Evolutionary conservation across 169 alveolate genomes (phyloP).

Genomic region (Plasmodium relictum): DNA sequence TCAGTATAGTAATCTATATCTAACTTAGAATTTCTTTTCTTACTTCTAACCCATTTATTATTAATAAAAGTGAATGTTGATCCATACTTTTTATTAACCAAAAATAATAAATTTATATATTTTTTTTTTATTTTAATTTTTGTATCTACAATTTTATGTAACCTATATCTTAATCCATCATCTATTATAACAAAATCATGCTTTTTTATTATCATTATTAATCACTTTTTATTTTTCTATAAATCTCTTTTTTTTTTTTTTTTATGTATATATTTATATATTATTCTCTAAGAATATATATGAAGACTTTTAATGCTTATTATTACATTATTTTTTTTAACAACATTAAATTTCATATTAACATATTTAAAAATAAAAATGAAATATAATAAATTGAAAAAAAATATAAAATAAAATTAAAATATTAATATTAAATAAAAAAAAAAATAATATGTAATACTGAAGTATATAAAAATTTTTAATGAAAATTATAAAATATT

Average conservation of each 20-base stretch:
- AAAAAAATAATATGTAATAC: no score
- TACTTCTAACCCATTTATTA: slow-evolving; percentile 58
- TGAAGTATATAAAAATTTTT: no score
- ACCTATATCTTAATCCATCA: slow-evolving; percentile 44
- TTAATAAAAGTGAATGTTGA: slow-evolving; percentile 54
- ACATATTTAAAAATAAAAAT: neutral
- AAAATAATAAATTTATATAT: slow-evolving; percentile 31
- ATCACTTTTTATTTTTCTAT: no score
- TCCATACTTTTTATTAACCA: slow-evolving; percentile 67
- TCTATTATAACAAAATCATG: slow-evolving; percentile 69
- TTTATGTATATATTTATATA: neutral
- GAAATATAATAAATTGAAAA: neutral
- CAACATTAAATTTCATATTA: no score
- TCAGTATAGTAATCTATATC: slow-evolving; percentile 38
- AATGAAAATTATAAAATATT: no score
- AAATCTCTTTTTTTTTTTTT: no score
- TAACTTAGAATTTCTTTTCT: slow-evolving; percentile 22
- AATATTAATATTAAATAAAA: no score
- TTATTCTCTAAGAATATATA: neutral
- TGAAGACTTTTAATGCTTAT: no score
- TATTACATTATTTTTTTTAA: no score
- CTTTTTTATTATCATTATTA: slow-evolving; percentile 41
- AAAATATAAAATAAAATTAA: neutral
- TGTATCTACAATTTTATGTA: slow-evolving; percentile 60
- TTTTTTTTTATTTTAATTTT: slow-evolving; percentile 60